Evolutionary conservation across 176 grass and related monocot genomes (phyloP).

Genomic region (Rhynchospora pubera): DNA sequence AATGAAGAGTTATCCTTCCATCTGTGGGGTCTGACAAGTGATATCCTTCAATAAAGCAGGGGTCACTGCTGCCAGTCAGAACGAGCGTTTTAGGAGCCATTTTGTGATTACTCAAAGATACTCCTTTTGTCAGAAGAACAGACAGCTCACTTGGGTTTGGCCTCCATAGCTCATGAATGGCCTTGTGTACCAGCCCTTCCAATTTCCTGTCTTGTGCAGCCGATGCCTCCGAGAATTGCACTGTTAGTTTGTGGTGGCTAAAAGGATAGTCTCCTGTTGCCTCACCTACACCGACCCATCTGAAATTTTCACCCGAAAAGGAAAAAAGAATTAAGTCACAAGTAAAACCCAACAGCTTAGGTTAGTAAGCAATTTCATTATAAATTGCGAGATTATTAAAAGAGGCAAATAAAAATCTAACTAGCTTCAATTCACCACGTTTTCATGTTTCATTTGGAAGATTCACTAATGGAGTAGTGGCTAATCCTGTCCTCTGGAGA

Average conservation of each 20-base stretch:
- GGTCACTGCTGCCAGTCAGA: slow-evolving; percentile 82
- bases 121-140: slow-evolving; percentile 77
- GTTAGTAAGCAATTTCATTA: not conserved
- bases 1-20: slow-evolving; percentile 83
- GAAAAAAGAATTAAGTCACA: not conserved
- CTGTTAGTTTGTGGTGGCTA: slow-evolving; percentile 96
- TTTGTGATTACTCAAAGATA: slow-evolving; percentile 59
- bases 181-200: slow-evolving; percentile 96
- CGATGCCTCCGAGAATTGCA: slow-evolving; percentile 81
- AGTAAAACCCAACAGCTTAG: slow-evolving; percentile 1
- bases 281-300: slow-evolving; percentile 84
- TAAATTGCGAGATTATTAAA: not conserved
- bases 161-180: slow-evolving; percentile 91
- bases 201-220: slow-evolving; percentile 94
- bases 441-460: not conserved
- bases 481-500: not conserved
- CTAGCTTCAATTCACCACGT: not conserved
- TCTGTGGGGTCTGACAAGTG: slow-evolving; percentile 87
- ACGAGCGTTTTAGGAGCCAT: slow-evolving; percentile 70
- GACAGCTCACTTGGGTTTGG: slow-evolving; percentile 62
- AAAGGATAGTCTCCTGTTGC: slow-evolving; percentile 95
- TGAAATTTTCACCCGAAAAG: slow-evolving; percentile 19
- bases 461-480: not conserved
- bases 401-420: not conserved
- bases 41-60: slow-evolving; percentile 94